Evolutionary conservation across 2,329 filamentous ascomycete genomes (phyloP).

Genomic region (Acephala macrosclerotiorum): DNA sequence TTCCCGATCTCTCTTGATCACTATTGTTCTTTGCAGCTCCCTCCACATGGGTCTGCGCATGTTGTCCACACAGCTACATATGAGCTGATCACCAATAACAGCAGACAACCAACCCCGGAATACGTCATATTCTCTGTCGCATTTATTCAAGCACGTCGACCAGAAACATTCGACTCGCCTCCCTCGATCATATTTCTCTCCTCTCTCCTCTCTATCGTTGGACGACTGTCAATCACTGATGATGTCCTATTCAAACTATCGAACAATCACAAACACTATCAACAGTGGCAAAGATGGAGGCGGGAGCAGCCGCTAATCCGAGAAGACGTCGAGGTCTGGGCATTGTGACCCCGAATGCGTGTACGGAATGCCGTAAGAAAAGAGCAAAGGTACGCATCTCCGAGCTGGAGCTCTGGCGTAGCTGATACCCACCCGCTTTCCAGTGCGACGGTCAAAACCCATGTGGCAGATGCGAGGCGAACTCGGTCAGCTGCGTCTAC

Average conservation of each 20-base stretch:
- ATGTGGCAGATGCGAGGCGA: slow-evolving; percentile 58
- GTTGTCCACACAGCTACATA: neutral
- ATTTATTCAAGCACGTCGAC: neutral
- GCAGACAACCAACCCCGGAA: slow-evolving; percentile 1
- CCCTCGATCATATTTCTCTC: neutral
- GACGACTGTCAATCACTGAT: neutral
- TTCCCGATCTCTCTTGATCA: too few species aligned
- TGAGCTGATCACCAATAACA: neutral
- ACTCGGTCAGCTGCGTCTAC: slow-evolving; percentile 65
- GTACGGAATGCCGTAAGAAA: slow-evolving; percentile 44
- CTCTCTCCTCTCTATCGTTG: neutral
- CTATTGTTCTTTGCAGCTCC: neutral
- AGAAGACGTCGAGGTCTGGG: slow-evolving; percentile 41
- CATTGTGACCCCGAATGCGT: slow-evolving; percentile 43
- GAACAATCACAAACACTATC: neutral
- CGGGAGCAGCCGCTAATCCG: slow-evolving; percentile 29
- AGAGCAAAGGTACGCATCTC: slow-evolving; percentile 39
- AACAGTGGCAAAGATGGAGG: slow-evolving; percentile 23
- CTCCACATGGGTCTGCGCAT: neutral
- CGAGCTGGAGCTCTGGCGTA: neutral
- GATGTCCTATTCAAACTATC: neutral
- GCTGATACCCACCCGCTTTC: slow-evolving; percentile 19
- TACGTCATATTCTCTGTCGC: slow-evolving; percentile 18
- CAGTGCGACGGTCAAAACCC: slow-evolving; percentile 66
- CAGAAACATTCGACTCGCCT: neutral